Evolutionary conservation across 495 filamentous ascomycete genomes (phyloP).

Genomic region (Lophium mytilinum): DNA sequence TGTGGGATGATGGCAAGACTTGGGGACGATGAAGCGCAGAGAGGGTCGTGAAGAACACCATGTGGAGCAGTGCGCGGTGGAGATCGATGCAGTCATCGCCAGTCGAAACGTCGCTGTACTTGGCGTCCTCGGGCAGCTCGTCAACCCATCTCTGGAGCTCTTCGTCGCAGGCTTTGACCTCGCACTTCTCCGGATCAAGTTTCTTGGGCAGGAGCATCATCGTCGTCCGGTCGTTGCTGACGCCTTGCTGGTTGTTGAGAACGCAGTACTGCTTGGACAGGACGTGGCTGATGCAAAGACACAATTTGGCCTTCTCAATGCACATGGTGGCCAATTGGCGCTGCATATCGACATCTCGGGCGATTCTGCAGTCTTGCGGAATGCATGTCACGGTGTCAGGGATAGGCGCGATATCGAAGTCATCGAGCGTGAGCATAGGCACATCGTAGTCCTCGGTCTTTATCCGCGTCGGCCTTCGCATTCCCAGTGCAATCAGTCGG

Average conservation of each 20-base stretch:
- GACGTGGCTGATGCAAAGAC: slow-evolving; percentile 74
- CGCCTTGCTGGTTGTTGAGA: slow-evolving; percentile 65
- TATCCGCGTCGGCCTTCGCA: slow-evolving; percentile 81
- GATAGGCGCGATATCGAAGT: slow-evolving; percentile 69
- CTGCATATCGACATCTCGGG: slow-evolving; percentile 58
- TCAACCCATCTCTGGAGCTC: slow-evolving; percentile 66
- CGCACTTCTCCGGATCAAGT: slow-evolving; percentile 63
- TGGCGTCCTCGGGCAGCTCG: slow-evolving; percentile 58
- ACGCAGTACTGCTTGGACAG: slow-evolving; percentile 85
- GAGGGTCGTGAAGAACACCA: slow-evolving; percentile 81
- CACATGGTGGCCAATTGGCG: slow-evolving; percentile 73
- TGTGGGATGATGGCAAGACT: slow-evolving; percentile 55
- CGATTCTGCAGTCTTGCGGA: slow-evolving; percentile 54
- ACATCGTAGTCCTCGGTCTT: slow-evolving; percentile 87
- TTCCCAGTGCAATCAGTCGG: slow-evolving; percentile 77
- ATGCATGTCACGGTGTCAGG: slow-evolving; percentile 55
- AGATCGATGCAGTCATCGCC: slow-evolving; percentile 53
- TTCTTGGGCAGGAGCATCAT: slow-evolving; percentile 90
- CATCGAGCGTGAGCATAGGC: slow-evolving; percentile 71
- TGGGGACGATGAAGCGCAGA: slow-evolving; percentile 83
- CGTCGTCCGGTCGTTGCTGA: slow-evolving; percentile 54
- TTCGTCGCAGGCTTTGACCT: slow-evolving; percentile 63
- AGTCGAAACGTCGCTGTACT: slow-evolving; percentile 45
- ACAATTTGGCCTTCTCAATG: slow-evolving; percentile 86
- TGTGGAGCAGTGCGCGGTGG: slow-evolving; percentile 71